These are phyloP conservation scores for Lindgomyces ingoldianus DNA, from an alignment of 495 filamentous ascomycete species.

Conservation along the genomic window DNA sequence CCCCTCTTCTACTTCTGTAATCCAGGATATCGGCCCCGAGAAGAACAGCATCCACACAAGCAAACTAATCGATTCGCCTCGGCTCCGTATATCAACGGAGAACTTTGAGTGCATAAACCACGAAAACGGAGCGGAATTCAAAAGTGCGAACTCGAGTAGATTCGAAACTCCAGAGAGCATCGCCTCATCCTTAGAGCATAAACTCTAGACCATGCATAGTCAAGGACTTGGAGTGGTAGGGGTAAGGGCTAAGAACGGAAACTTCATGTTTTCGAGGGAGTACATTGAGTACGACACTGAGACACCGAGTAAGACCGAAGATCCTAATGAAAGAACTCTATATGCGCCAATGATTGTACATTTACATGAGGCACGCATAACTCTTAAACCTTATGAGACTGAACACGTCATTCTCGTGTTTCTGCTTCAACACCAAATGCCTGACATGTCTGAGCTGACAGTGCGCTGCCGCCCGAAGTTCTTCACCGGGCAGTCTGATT, in stretches of 20 bases:
- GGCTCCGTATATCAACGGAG: background rate
- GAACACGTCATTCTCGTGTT: background rate
- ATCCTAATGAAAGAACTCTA: background rate
- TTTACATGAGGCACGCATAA: background rate
- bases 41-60: constrained; percentile 1
- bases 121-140: background rate
- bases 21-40: background rate
- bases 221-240: background rate
- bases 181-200: background rate
- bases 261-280: constrained; percentile 1
- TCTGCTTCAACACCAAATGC: too few relatives aligned
- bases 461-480: too few relatives aligned
- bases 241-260: constrained; percentile 9
- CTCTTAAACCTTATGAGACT: too few relatives aligned
- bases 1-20: constrained; percentile 1
- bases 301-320: background rate
- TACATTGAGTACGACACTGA: constrained; percentile 8
- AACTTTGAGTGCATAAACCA: background rate
- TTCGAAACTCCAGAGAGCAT: constrained; percentile 1
- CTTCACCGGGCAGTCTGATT: too few relatives aligned
- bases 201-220: constrained; percentile 2
- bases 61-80: background rate
- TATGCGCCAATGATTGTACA: background rate
- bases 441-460: too few relatives aligned
- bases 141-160: background rate